phyloP scores from a whole-genome alignment of 2,329 filamentous ascomycete species.

The Magnaporthiopsis rhizophila region DNA sequence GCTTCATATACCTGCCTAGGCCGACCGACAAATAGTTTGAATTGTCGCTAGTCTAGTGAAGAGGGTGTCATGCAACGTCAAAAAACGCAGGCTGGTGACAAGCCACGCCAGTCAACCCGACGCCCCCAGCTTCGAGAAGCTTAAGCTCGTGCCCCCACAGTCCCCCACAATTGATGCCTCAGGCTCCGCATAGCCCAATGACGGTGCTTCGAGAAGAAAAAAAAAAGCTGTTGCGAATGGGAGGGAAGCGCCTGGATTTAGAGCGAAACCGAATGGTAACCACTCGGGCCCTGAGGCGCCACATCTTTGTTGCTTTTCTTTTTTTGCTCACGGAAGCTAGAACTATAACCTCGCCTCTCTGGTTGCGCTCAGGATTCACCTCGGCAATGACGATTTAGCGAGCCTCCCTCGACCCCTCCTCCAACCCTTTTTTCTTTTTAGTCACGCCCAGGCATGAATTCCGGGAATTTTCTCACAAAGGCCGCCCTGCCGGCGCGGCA shows the following conservation, averaged over 20 bases:
- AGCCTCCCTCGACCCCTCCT: neutral
- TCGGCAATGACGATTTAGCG: neutral
- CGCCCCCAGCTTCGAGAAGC: neutral
- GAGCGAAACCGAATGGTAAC: neutral
- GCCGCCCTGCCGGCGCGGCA: constrained; percentile 23
- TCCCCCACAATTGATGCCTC: neutral
- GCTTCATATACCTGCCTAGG: too few relatives aligned
- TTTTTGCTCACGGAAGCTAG: neutral
- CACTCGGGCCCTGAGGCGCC: neutral
- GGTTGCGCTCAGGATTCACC: neutral
- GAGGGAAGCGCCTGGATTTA: constrained; percentile 5
- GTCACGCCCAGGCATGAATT: constrained; percentile 22
- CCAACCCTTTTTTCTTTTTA: neutral
- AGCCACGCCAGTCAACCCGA: too few relatives aligned
- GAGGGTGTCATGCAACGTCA: too few relatives aligned
- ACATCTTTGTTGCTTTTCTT: neutral
- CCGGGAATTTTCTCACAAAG: constrained; percentile 24
- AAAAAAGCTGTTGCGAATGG: constrained; percentile 7
- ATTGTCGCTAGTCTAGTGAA: too few relatives aligned
- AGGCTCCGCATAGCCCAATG: neutral
- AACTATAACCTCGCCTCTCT: neutral
- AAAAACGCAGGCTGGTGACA: too few relatives aligned
- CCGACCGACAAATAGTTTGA: too few relatives aligned
- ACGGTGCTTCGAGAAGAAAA: neutral
- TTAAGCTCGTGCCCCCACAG: neutral